phyloP scores from a whole-genome alignment of 2,329 filamentous ascomycete genomes.

The Juglanconis juglandina region DNA sequence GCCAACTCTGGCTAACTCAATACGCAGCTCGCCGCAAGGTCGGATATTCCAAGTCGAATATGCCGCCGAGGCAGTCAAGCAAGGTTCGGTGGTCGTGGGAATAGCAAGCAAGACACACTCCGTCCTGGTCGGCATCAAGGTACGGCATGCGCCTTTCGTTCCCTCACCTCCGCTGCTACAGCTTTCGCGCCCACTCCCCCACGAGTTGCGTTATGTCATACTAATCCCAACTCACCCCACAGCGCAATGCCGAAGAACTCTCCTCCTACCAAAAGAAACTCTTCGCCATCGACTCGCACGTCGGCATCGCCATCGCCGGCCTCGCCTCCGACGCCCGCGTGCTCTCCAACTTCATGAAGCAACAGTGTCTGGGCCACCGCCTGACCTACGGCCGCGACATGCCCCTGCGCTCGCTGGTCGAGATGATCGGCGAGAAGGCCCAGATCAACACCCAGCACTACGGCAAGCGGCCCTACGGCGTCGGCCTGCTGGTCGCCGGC shows the following conservation, averaged over 20 bases:
- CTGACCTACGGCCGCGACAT: slow-evolving; percentile 95
- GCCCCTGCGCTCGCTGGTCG: slow-evolving; percentile 82
- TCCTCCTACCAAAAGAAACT: slow-evolving; percentile 99
- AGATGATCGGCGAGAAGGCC: slow-evolving; percentile 90
- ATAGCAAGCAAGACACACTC: slow-evolving; percentile 97
- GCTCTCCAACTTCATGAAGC: slow-evolving; percentile 99
- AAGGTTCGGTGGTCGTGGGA: slow-evolving; percentile 95
- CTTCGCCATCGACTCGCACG: slow-evolving; percentile 92
- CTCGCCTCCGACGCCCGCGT: slow-evolving; percentile 97
- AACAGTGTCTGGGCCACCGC: slow-evolving; percentile 92
- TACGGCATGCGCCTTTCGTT: slow-evolving; percentile 35
- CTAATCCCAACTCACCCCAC: slow-evolving; percentile 13
- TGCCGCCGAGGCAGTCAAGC: slow-evolving; percentile 97
- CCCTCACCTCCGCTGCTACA: neutral
- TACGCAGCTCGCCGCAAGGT: slow-evolving; percentile 85
- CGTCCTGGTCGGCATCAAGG: slow-evolving; percentile 95
- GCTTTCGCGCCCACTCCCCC: slow-evolving; percentile 11
- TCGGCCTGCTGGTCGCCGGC: slow-evolving; percentile 86
- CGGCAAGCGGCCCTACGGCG: slow-evolving; percentile 92
- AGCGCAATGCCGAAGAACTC: slow-evolving; percentile 98
- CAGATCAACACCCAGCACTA: slow-evolving; percentile 98
- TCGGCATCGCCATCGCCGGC: slow-evolving; percentile 91
- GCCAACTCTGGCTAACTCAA: slow-evolving; percentile 27
- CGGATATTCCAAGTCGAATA: slow-evolving; percentile 99
- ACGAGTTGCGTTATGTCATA: neutral